Conservation (phyloP, 176 grass and related monocot genomes). For the Zea luxurians region DNA sequence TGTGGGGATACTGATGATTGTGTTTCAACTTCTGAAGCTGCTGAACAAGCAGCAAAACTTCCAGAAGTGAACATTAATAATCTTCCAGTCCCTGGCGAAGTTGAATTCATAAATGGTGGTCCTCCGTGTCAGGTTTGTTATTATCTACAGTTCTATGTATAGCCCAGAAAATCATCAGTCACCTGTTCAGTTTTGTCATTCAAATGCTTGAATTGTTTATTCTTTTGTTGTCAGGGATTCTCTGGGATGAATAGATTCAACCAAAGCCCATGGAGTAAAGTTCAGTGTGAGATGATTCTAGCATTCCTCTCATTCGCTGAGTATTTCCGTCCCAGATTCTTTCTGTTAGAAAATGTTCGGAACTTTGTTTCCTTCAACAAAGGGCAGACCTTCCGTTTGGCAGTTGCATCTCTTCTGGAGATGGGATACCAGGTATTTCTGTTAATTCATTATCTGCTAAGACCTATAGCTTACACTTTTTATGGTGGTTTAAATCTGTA, state of each 20-base stretch:
- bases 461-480: background rate
- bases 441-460: constrained; percentile 26
- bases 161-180: constrained; percentile 7
- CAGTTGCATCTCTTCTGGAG: constrained; percentile 89
- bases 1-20: constrained; percentile 92
- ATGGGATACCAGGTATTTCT: constrained; percentile 94
- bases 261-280: constrained; percentile 97
- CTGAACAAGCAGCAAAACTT: constrained; percentile 71
- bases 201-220: constrained; percentile 13
- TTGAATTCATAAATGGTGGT: constrained; percentile 99
- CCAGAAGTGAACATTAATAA: constrained; percentile 77
- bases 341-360: constrained; percentile 97
- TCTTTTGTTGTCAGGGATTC: constrained; percentile 71
- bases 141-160: constrained; percentile 25
- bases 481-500: constrained; percentile 18
- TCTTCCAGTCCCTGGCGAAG: constrained; percentile 87
- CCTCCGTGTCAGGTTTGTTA: constrained; percentile 89
- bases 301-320: constrained; percentile 95
- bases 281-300: constrained; percentile 98
- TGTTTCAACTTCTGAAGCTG: constrained; percentile 88
- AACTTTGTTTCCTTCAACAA: constrained; percentile 99
- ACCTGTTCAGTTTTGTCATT: background rate
- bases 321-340: constrained; percentile 90
- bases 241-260: constrained; percentile 99
- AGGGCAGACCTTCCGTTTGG: constrained; percentile 90